These are phyloP conservation scores for Pythium coloratum DNA, from an alignment of 352 stramenopile species.

Conservation along the genomic window DNA sequence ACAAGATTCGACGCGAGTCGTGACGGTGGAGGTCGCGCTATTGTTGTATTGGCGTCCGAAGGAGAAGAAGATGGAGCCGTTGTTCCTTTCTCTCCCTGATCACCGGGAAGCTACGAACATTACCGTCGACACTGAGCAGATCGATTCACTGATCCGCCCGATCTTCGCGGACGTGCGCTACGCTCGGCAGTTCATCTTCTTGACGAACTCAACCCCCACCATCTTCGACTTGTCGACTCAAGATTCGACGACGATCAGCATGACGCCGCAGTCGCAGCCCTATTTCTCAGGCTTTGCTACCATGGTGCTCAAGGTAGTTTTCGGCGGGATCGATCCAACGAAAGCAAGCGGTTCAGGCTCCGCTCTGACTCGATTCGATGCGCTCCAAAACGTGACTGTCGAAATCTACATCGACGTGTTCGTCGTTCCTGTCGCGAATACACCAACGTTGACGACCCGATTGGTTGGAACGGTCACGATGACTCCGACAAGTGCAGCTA, in stretches of 20 bases:
- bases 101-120: slow-evolving; percentile 13
- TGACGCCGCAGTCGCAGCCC: background rate
- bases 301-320: slow-evolving; percentile 26
- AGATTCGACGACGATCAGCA: background rate
- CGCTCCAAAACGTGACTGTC: slow-evolving; percentile 18
- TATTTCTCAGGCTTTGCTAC: slow-evolving; percentile 35
- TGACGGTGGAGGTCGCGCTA: slow-evolving; percentile 8
- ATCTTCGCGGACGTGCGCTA: slow-evolving; percentile 16
- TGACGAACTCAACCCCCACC: slow-evolving; percentile 27
- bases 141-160: slow-evolving; percentile 10
- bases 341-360: background rate
- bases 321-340: slow-evolving; percentile 13
- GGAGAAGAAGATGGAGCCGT: slow-evolving; percentile 10
- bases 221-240: slow-evolving; percentile 13
- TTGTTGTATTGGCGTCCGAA: slow-evolving; percentile 25
- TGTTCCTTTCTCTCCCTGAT: slow-evolving; percentile 8
- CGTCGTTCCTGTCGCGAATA: slow-evolving; percentile 17
- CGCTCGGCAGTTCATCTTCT: slow-evolving; percentile 22
- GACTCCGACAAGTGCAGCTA: background rate
- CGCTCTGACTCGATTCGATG: slow-evolving; percentile 6
- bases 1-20: background rate
- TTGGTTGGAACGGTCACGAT: background rate
- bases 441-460: background rate
- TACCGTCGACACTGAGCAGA: background rate
- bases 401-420: slow-evolving; percentile 18